phyloP scores from a whole-genome alignment of 495 filamentous ascomycete genomes.

The Podospora pseudopauciseta region DNA sequence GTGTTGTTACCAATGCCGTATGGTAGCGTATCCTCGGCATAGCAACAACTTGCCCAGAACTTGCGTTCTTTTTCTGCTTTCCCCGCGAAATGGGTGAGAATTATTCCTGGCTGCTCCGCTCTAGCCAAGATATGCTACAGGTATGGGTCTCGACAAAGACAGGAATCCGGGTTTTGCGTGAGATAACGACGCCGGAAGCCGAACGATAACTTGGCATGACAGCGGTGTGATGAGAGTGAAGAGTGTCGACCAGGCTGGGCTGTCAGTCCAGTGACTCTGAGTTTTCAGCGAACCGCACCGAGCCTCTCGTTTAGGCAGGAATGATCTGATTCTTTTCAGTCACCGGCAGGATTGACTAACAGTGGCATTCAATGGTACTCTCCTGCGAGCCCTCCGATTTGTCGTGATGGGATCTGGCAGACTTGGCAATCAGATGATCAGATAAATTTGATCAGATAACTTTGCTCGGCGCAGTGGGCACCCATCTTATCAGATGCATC shows the following conservation, averaged over 20 bases:
- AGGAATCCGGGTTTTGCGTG: background rate
- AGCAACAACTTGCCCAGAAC: background rate
- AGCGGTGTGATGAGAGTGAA: background rate
- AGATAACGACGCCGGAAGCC: background rate
- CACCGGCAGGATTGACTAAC: background rate
- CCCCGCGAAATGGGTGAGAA: too few species aligned
- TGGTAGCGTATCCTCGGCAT: background rate
- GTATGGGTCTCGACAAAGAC: background rate
- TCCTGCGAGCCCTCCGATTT: background rate
- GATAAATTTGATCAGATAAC: background rate
- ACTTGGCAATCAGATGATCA: conserved; percentile 27
- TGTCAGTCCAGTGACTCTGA: background rate
- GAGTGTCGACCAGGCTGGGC: background rate
- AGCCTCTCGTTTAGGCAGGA: background rate
- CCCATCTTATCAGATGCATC: conserved; percentile 9
- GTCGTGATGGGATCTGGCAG: background rate
- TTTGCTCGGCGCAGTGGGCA: background rate
- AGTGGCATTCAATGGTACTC: background rate
- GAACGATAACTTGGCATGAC: background rate
- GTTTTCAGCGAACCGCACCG: background rate
- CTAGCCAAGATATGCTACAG: background rate
- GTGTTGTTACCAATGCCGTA: background rate
- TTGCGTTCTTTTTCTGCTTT: background rate
- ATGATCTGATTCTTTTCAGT: background rate
- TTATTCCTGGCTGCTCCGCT: too few species aligned